Evolutionary conservation across 1,284 basidiomycete species (phyloP), one percentile per base, ranked within the genome.

Genomic region (Cryptococcus jaspeensis): DNA sequence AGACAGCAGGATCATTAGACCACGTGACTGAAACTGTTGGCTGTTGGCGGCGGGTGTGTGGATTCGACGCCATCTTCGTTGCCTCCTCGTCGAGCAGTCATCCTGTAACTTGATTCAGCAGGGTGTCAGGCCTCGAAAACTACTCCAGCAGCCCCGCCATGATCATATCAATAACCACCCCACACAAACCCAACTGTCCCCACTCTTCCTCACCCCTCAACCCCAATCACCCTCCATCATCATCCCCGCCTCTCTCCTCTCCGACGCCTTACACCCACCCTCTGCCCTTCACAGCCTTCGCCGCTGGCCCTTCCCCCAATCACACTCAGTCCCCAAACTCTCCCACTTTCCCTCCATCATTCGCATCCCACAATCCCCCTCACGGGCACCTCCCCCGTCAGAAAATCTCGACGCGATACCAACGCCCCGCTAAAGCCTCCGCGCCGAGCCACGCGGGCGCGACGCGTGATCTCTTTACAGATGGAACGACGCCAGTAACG

Each of bases 401-500:
- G 28, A 32, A 32, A 9, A 32, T 32, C 9, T 32, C 28, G 5
- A 32, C 28, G 28, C 28, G 28, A 4, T 32, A 32, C 28, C 28
- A 32, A 32, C 28, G 28, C 28, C 28, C 28, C 28, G 28, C 28
- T 32, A 32, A 32, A 32, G 41, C 20, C 41, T 12, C 23, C 41
- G 41, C 23, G 23, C 41, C 18, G 9, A 20, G 11, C 18, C 15
- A 23, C 18, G 41, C 18, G n/a, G 18, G n/a, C 40, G 16, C 16
- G 40, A 43, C 18, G 18, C 18, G 41, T 12, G 71, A 73, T 46
- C 53, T 71, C 3, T 73, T 75, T 44, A 56, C 56, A 16, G 66
- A 65, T 23, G 67, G 63, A 7, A 67, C 66, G 2, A 74, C 70
- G 15, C 73, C 74, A 6, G 67, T 65, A 1, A 61, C 74, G 50